Conservation (phyloP, 1,139 yeast genomes). For the Candida sanyaensis region DNA sequence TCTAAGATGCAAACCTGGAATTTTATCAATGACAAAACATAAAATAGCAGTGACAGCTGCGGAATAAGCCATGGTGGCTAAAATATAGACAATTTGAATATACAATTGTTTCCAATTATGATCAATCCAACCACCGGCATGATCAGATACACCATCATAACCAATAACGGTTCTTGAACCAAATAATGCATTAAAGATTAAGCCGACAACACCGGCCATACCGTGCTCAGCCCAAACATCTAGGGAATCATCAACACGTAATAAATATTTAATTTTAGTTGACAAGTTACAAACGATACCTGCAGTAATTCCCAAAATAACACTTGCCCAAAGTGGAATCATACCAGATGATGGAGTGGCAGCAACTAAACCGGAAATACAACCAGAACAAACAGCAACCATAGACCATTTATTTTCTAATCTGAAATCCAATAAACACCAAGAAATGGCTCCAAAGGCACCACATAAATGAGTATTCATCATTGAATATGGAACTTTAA, state of each 20-base stretch:
- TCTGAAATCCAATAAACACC: constrained; percentile 90
- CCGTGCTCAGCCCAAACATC: constrained; percentile 99
- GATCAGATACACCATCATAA: constrained; percentile 79
- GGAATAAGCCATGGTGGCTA: constrained; percentile 76
- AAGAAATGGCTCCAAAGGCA: constrained; percentile 85
- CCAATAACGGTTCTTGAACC: constrained; percentile 89
- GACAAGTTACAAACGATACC: constrained; percentile 88
- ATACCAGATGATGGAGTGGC: constrained; percentile 95
- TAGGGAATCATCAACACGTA: constrained; percentile 86
- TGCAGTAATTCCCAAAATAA: constrained; percentile 76
- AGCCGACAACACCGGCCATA: constrained; percentile 89
- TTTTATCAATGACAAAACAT: constrained; percentile 69
- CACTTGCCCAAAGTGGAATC: constrained; percentile 91
- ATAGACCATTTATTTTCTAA: constrained; percentile 90
- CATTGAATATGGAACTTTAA: constrained; percentile 78
- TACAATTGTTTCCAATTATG: constrained; percentile 91
- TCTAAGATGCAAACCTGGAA: constrained; percentile 83
- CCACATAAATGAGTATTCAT: constrained; percentile 92
- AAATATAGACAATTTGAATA: constrained; percentile 81
- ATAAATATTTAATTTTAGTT: constrained; percentile 80
- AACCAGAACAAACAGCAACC: constrained; percentile 94
- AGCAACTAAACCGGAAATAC: constrained; percentile 92
- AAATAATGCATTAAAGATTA: constrained; percentile 83
- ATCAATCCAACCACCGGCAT: constrained; percentile 88
- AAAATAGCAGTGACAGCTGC: constrained; percentile 75